These are phyloP conservation scores for Areca catechu DNA, from an alignment of 176 grass and related monocot species.

Conservation along the genomic window DNA sequence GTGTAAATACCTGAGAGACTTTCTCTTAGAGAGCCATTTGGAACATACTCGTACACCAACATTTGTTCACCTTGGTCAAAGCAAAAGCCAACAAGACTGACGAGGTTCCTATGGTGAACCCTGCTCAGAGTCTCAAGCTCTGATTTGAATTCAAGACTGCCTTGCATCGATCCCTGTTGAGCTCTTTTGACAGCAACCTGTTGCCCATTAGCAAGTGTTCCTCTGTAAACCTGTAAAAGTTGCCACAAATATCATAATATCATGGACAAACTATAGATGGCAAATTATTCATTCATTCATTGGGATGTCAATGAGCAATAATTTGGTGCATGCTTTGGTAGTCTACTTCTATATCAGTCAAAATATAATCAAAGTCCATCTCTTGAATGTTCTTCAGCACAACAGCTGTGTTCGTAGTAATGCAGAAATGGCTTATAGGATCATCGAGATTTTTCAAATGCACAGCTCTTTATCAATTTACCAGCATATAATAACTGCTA, in stretches of 20 bases:
- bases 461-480: no score
- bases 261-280: neutral
- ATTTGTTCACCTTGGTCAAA: constrained; percentile 71
- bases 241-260: neutral
- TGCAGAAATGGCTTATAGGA: no score
- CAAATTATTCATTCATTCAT: neutral
- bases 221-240: constrained; percentile 51
- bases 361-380: no score
- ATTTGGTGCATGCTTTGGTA: no score
- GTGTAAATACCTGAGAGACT: constrained; percentile 45
- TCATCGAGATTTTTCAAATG: no score
- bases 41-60: constrained; percentile 69
- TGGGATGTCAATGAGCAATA: no score
- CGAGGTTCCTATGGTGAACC: constrained; percentile 83
- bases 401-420: no score
- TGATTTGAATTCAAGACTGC: constrained; percentile 52
- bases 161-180: constrained; percentile 58
- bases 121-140: constrained; percentile 77
- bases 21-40: constrained; percentile 80
- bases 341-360: no score
- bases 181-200: constrained; percentile 65
- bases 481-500: no score
- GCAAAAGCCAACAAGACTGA: constrained; percentile 75
- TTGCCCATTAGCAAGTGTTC: constrained; percentile 47
- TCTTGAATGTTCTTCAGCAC: no score